Conservation (phyloP, 2,329 filamentous ascomycete genomes). For the Tolypocladium paradoxum region DNA sequence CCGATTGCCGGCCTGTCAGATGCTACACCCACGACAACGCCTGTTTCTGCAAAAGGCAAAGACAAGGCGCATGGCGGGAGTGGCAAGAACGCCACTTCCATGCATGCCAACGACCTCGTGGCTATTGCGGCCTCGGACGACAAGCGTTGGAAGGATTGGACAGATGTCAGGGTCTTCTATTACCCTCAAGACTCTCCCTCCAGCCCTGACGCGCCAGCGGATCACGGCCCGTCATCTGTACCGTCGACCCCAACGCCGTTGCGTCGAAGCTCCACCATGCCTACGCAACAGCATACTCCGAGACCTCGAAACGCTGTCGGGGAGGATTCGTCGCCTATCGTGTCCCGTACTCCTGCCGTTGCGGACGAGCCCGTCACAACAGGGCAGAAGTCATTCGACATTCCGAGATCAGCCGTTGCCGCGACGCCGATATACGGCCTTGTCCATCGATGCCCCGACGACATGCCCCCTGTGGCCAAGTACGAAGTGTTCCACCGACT, state of each 20-base stretch:
- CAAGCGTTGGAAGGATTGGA: slow-evolving; percentile 64
- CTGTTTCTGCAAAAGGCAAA: slow-evolving; percentile 60
- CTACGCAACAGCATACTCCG: slow-evolving; percentile 30
- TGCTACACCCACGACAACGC: slow-evolving; percentile 40
- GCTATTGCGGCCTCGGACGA: slow-evolving; percentile 55
- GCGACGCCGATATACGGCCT: slow-evolving; percentile 46
- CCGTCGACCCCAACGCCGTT: slow-evolving; percentile 67
- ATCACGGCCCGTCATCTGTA: slow-evolving; percentile 28
- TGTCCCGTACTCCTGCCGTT: slow-evolving; percentile 28
- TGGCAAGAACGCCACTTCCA: slow-evolving; percentile 40
- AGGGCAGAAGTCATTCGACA: slow-evolving; percentile 50
- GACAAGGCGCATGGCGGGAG: slow-evolving; percentile 45
- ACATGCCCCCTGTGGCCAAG: slow-evolving; percentile 60
- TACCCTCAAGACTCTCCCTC: slow-evolving; percentile 43
- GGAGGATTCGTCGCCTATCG: slow-evolving; percentile 40
- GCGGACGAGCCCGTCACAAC: slow-evolving; percentile 22
- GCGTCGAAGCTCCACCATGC: slow-evolving; percentile 54
- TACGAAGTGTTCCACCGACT: slow-evolving; percentile 82
- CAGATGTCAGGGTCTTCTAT: slow-evolving; percentile 69
- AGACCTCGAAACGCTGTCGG: slow-evolving; percentile 20
- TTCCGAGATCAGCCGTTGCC: slow-evolving; percentile 46
- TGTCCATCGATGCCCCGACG: slow-evolving; percentile 42
- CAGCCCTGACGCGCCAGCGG: slow-evolving; percentile 7
- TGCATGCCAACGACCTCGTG: slow-evolving; percentile 77
- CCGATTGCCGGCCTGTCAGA: slow-evolving; percentile 42